Conservation (phyloP, 2,329 filamentous ascomycete species). For the Colletotrichum sp. region DNA sequence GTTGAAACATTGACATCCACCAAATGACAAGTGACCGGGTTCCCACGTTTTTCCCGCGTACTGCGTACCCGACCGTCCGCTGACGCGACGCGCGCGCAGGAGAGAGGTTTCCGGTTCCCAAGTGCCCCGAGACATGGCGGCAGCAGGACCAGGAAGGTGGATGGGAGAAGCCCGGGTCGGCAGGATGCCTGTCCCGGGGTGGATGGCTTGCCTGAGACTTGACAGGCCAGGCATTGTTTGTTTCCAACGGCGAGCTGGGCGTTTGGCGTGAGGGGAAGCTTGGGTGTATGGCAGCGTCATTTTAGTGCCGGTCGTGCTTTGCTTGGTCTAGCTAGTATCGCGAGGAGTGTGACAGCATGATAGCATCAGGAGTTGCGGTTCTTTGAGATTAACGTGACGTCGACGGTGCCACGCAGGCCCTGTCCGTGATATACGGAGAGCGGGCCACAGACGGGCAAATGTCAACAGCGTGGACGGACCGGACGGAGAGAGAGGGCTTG, state of each 20-base stretch:
- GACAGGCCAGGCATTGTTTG: slow-evolving; percentile 8
- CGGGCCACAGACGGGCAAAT: not conserved
- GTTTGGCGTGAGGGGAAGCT: not conserved
- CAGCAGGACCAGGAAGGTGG: not conserved
- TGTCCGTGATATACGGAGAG: not conserved
- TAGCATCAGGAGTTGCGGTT: not conserved
- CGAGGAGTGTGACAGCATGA: not conserved
- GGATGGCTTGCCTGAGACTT: slow-evolving; percentile 9
- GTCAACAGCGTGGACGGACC: not conserved
- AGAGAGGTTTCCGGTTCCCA: not conserved
- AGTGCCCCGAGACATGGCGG: not conserved
- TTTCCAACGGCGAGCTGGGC: not conserved
- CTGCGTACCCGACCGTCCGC: not conserved
- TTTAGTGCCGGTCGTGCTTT: not conserved
- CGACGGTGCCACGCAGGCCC: not conserved
- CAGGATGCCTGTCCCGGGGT: slow-evolving; percentile 3
- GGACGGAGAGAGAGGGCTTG: not conserved
- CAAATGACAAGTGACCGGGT: slow-evolving; percentile 9
- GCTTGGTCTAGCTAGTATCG: not conserved
- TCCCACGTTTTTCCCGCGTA: slow-evolving; percentile 15
- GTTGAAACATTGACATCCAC: slow-evolving; percentile 13
- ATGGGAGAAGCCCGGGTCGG: not conserved
- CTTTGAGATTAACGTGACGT: not conserved
- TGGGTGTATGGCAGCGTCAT: not conserved
- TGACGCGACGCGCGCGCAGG: not conserved